Base-by-base conservation (phyloP, 805 yeast species). In the Cyberlindnera xylosilytica region DNA sequence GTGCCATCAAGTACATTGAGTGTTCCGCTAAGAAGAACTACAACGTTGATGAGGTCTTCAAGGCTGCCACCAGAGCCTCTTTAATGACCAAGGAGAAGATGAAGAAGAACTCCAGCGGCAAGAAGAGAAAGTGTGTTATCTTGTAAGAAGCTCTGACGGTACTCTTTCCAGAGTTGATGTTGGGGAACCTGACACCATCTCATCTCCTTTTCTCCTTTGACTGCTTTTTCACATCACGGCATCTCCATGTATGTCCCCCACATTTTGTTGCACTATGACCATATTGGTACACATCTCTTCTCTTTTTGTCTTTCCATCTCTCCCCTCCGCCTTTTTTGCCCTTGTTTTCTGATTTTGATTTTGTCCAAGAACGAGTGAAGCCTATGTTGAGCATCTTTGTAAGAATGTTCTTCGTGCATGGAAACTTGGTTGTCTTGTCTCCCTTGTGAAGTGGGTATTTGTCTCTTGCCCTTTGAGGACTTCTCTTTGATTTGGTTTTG, bases 41-140 rank as follows among this genome's bases (percentile, higher is more conserved):
- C 65, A 95, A 95, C 69, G 97, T 88, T 46, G 82, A 87, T 65
- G 95, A 87, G 65, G 96, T 89, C 45, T 88, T 88, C 62, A 95
- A 87, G 70, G 81, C 86, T 53, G 96, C 97, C 26, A 87, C 96
- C 19, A 78, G 96, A 65, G 96, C 96, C 43, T 87, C 96, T 16
- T 76, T 88, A 57, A 77, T 75, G 72, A 46, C 56, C 32, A 55
- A 81, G 65, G 64, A 63, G 55, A 57, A 60, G 47, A 54, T 54
- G 41, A 49, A 60, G 61, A 77, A 76, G 72, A 77, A 76, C 74
- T 27, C 39, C 24, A 22, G 24, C 10, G 82, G 77, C 69, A 49
- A 49, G 44, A 56, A 57, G 50, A 56, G 53, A 45, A 80, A 78
- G 71, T 86, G 95, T 72, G 70, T 73, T 57, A 73, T 85, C 53